A percentile compares a stretch with the other conserved stretches of the same genome.
Evolutionary conservation across 257 asterid species (phyloP).

Genomic region (Jacaranda copaia): DNA sequence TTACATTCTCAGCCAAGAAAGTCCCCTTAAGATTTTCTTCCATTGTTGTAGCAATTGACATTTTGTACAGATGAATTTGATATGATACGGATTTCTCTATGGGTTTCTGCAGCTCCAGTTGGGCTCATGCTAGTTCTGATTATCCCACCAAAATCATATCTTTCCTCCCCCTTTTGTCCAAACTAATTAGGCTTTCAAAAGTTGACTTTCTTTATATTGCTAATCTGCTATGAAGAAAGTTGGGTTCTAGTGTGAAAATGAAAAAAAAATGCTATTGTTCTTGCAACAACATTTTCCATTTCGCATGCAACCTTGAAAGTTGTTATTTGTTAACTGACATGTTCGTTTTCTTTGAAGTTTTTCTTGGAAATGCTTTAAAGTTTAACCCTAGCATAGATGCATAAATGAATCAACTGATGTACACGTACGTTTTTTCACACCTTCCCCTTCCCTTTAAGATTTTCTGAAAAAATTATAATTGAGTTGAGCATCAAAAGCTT

Average conservation of each 20-base stretch:
- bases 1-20: neutral
- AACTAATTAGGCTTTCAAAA: neutral
- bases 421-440: no score
- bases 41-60: slow-evolving; percentile 20
- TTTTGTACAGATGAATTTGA: slow-evolving; percentile 20
- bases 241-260: neutral
- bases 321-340: no score
- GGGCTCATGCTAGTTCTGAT: neutral
- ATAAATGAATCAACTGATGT: no score
- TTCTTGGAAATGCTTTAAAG: no score
- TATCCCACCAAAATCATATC: neutral
- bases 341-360: no score
- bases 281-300: neutral
- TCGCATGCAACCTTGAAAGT: no score
- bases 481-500: no score
- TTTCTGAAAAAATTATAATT: no score
- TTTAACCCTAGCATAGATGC: no score
- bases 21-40: neutral
- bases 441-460: no score
- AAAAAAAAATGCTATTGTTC: neutral
- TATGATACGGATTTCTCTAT: neutral
- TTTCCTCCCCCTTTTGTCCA: neutral
- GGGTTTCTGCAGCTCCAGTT: neutral
- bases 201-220: neutral
- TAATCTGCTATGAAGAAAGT: neutral